phyloP scores from a whole-genome alignment of 2,329 filamentous ascomycete genomes.

The Orbilia blumenaviensis region DNA sequence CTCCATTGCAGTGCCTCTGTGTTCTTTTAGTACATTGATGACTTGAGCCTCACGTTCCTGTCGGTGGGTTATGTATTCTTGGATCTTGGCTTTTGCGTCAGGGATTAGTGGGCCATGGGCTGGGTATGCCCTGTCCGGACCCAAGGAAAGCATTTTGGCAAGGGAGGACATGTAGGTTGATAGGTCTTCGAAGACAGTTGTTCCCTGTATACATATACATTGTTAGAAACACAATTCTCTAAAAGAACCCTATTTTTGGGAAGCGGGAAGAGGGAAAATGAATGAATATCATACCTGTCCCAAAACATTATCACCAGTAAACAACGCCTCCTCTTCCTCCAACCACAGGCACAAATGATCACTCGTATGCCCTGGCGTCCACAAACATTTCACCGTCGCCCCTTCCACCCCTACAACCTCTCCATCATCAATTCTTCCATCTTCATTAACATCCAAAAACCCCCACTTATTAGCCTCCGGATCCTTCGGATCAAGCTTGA shows the following conservation, averaged over 20 bases:
- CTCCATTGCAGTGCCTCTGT: slow-evolving; percentile 62
- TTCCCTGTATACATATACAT: slow-evolving; percentile 67
- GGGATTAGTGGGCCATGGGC: slow-evolving; percentile 84
- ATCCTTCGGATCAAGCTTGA: slow-evolving; percentile 65
- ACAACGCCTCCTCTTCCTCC: slow-evolving; percentile 80
- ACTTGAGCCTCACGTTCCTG: slow-evolving; percentile 82
- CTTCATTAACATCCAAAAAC: slow-evolving; percentile 63
- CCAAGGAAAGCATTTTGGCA: slow-evolving; percentile 72
- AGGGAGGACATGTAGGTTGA: slow-evolving; percentile 74
- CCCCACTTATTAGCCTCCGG: slow-evolving; percentile 61
- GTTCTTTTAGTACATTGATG: slow-evolving; percentile 68
- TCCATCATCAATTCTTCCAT: slow-evolving; percentile 65
- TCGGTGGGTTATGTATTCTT: slow-evolving; percentile 84
- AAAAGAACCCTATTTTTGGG: neutral
- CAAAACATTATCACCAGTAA: slow-evolving; percentile 88
- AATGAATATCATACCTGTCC: slow-evolving; percentile 64
- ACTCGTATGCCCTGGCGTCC: slow-evolving; percentile 78
- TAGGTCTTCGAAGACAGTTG: slow-evolving; percentile 83
- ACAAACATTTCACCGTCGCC: slow-evolving; percentile 72
- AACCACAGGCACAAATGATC: slow-evolving; percentile 85
- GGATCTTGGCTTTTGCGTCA: slow-evolving; percentile 75
- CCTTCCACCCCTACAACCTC: slow-evolving; percentile 69
- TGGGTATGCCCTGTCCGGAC: slow-evolving; percentile 74
- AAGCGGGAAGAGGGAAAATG: neutral
- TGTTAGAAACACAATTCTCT: neutral